Evolutionary conservation across 192 early-diverging fungal species (phyloP).

Genomic region (Podila epicladia): DNA sequence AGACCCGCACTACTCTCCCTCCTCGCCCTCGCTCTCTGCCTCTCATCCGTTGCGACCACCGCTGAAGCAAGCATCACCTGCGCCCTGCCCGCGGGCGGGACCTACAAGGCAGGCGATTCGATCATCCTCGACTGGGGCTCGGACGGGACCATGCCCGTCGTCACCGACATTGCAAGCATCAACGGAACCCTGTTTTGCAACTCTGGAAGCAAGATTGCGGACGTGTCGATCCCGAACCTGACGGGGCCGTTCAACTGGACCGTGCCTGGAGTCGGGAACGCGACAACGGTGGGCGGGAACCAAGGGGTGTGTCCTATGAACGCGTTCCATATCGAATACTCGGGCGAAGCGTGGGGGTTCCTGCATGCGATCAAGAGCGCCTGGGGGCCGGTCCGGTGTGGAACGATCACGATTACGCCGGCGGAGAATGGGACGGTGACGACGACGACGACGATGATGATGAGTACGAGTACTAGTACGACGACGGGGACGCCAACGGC

Average conservation of each 20-base stretch:
- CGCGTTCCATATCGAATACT: constrained; percentile 39
- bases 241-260: constrained; percentile 30
- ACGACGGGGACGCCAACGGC: constrained; percentile 14
- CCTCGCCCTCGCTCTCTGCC: not conserved
- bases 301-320: constrained; percentile 20
- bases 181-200: constrained; percentile 35
- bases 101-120: constrained; percentile 39
- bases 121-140: constrained; percentile 34
- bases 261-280: constrained; percentile 39
- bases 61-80: constrained; percentile 22
- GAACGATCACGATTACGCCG: constrained; percentile 33
- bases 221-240: constrained; percentile 18
- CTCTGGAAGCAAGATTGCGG: constrained; percentile 10
- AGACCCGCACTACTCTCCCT: not conserved
- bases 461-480: constrained; percentile 3
- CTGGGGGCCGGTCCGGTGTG: constrained; percentile 37
- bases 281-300: constrained; percentile 23
- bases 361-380: not conserved
- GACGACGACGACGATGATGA: not conserved
- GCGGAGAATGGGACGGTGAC: constrained; percentile 9
- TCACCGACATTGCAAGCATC: constrained; percentile 20
- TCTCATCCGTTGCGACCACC: not conserved
- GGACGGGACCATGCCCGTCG: constrained; percentile 10
- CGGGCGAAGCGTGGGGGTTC: constrained; percentile 14
- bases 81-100: constrained; percentile 26